These are phyloP conservation scores for Aleurites moluccanus DNA, from an alignment of 441 rosid species.

Conservation along the genomic window DNA sequence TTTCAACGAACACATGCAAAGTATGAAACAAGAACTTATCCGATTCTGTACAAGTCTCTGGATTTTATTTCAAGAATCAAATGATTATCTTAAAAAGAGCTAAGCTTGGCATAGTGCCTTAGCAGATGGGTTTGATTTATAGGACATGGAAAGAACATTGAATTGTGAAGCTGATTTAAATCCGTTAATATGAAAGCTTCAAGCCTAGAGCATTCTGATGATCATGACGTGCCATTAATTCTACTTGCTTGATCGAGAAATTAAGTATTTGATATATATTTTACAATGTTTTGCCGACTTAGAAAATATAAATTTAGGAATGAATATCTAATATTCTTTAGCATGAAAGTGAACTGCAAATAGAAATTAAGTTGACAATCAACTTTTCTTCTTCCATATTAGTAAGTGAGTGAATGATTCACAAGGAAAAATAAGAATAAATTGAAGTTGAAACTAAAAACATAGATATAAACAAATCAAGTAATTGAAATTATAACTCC, in stretches of 20 bases:
- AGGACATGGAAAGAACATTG: not conserved
- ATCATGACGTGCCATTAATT: not conserved
- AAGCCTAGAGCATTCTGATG: not conserved
- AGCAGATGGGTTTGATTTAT: not conserved
- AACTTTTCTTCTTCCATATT: constrained; percentile 5
- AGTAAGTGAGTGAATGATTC: constrained; percentile 6
- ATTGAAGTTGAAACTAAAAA: not conserved
- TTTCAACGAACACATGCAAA: no score
- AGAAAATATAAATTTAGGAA: not conserved
- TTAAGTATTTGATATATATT: not conserved
- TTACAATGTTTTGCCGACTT: not conserved
- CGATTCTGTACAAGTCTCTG: not conserved
- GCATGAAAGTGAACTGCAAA: not conserved
- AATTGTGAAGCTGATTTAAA: not conserved
- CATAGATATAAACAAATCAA: not conserved
- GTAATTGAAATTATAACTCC: not conserved
- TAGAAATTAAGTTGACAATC: constrained; percentile 12
- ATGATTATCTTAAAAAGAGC: not conserved
- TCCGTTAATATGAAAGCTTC: not conserved
- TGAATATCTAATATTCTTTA: constrained; percentile 3
- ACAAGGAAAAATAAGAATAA: not conserved
- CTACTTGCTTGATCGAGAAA: constrained; percentile 13
- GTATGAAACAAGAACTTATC: not conserved
- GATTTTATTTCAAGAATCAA: no score
- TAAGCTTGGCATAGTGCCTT: not conserved